These are phyloP conservation scores for Bimuria novae-zelandiae DNA, from an alignment of 2,329 filamentous ascomycete genomes.

Conservation along the genomic window DNA sequence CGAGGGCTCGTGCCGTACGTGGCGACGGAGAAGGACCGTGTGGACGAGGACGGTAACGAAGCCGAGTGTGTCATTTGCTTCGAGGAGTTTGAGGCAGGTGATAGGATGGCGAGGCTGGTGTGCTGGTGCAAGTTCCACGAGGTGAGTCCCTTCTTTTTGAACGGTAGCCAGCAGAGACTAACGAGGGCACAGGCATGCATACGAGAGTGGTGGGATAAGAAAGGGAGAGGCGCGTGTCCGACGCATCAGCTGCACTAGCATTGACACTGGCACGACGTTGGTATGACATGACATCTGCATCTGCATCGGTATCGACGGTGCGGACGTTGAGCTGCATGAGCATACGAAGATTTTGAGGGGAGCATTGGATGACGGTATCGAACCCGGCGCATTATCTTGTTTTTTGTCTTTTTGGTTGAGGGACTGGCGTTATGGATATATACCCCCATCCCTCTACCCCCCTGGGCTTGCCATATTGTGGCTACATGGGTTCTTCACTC, in stretches of 20 bases:
- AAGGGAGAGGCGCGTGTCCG: constrained; percentile 61
- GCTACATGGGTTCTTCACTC: neutral
- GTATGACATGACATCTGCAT: neutral
- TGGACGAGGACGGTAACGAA: constrained; percentile 55
- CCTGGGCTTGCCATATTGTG: no score
- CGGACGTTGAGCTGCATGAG: no score
- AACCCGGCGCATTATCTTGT: no score
- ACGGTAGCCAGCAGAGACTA: no score
- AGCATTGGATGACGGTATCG: neutral
- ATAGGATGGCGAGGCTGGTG: constrained; percentile 63
- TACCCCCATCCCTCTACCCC: neutral
- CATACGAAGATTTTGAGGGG: neutral
- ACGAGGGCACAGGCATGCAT: constrained; percentile 54
- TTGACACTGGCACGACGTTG: no score
- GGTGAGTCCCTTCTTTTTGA: constrained; percentile 33
- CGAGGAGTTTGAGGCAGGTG: constrained; percentile 65
- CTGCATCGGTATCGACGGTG: no score
- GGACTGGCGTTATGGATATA: constrained; percentile 5
- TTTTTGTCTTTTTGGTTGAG: no score
- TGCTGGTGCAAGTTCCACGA: constrained; percentile 69
- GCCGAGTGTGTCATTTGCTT: constrained; percentile 69
- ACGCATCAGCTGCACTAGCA: constrained; percentile 58
- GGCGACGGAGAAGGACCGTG: constrained; percentile 67
- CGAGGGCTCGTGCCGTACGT: constrained; percentile 57
- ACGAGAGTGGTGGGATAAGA: constrained; percentile 62